Evolutionary conservation across 2,329 filamentous ascomycete genomes (phyloP).

Genomic region (Nigrospora osmanthi): DNA sequence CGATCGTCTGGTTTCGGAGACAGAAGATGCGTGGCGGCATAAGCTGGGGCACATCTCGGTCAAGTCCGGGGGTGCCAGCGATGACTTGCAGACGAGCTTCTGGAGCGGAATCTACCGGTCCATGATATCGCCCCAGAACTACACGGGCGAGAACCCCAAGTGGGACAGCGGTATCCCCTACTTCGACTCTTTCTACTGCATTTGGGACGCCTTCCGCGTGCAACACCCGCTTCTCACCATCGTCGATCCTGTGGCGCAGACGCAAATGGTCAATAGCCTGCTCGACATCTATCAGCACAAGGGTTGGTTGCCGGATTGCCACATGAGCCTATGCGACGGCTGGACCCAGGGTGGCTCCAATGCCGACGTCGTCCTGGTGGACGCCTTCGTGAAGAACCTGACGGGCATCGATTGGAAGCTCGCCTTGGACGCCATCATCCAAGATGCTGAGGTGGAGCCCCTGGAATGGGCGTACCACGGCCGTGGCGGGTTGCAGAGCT

Average conservation of each 20-base stretch:
- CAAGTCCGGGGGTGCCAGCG: constrained; percentile 37
- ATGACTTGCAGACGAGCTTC: constrained; percentile 46
- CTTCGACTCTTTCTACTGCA: constrained; percentile 48
- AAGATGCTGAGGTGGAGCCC: constrained; percentile 56
- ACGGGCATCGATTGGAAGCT: constrained; percentile 51
- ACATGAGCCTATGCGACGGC: constrained; percentile 60
- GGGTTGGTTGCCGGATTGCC: constrained; percentile 61
- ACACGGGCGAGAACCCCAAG: constrained; percentile 55
- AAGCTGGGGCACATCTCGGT: constrained; percentile 48
- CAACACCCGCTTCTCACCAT: constrained; percentile 58
- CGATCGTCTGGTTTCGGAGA: constrained; percentile 35
- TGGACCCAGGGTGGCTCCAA: constrained; percentile 63
- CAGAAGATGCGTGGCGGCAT: constrained; percentile 46
- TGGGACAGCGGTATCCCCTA: constrained; percentile 57
- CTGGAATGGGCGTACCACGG: constrained; percentile 57
- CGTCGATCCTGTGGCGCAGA: constrained; percentile 51
- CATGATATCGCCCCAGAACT: constrained; percentile 59
- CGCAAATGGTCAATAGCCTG: constrained; percentile 53
- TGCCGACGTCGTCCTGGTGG: constrained; percentile 54
- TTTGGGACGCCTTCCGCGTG: constrained; percentile 58
- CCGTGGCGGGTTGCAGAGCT: constrained; percentile 56
- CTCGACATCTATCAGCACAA: constrained; percentile 58
- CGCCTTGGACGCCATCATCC: constrained; percentile 56
- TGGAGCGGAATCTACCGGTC: constrained; percentile 55
- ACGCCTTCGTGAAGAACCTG: constrained; percentile 56